Evolutionary conservation across 768 basidiomycete species (phyloP).

Genomic region (Collybia sordida): DNA sequence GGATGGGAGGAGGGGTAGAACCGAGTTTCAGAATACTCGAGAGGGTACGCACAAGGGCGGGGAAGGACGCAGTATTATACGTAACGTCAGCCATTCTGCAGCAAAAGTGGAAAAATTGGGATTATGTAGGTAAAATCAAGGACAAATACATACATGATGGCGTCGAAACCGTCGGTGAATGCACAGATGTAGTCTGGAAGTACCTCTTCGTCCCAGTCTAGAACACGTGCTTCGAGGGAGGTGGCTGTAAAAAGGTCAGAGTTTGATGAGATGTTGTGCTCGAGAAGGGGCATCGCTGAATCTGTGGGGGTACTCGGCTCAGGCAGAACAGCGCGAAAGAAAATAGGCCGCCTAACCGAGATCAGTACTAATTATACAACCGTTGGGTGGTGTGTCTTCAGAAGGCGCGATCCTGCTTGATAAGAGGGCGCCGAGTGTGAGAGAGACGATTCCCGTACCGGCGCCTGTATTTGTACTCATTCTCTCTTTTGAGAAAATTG

Average conservation of each 20-base stretch:
- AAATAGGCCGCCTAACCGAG: conserved; percentile 50
- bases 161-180: conserved; percentile 45
- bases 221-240: conserved; percentile 33
- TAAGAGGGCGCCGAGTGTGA: conserved; percentile 61
- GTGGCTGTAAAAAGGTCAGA: conserved; percentile 28
- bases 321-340: neutral
- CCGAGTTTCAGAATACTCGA: conserved; percentile 40
- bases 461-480: conserved; percentile 50
- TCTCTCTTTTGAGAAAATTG: neutral
- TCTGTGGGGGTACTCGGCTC: conserved; percentile 36
- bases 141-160: conserved; percentile 61
- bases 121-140: too few species aligned
- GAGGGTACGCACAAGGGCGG: conserved; percentile 72
- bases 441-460: conserved; percentile 81
- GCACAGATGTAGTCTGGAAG: conserved; percentile 45
- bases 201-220: conserved; percentile 77
- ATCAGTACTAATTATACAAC: conserved; percentile 64
- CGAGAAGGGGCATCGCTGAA: conserved; percentile 78
- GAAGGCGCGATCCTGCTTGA: conserved; percentile 23
- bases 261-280: conserved; percentile 64
- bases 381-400: conserved; percentile 6
- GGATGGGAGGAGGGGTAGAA: conserved; percentile 38
- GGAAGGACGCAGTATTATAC: conserved; percentile 87
- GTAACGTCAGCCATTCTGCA: conserved; percentile 91
- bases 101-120: neutral